Conservation (phyloP, 352 stramenopile genomes). For the Phytophthora litchii region DNA sequence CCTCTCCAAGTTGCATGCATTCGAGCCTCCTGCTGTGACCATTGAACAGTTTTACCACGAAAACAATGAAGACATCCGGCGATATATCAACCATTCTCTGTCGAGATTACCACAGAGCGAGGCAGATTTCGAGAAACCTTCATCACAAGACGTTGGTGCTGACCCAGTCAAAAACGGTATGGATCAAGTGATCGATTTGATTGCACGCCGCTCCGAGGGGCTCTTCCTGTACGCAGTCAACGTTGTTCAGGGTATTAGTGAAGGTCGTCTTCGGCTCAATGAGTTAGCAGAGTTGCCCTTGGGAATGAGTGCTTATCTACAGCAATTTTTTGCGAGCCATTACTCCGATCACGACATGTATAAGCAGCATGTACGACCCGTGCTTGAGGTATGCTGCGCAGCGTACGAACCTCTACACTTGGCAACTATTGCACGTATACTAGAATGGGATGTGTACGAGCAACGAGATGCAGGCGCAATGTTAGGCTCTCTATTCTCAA, state of each 20-base stretch:
- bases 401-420: slow-evolving; percentile 67
- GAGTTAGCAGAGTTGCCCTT: slow-evolving; percentile 63
- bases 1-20: slow-evolving; percentile 61
- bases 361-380: slow-evolving; percentile 60
- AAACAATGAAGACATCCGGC: slow-evolving; percentile 59
- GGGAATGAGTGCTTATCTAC: slow-evolving; percentile 69
- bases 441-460: slow-evolving; percentile 65
- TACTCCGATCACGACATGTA: slow-evolving; percentile 56
- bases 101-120: slow-evolving; percentile 27
- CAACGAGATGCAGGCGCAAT: slow-evolving; percentile 56
- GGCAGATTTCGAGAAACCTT: slow-evolving; percentile 11
- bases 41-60: slow-evolving; percentile 53
- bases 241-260: slow-evolving; percentile 67
- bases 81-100: slow-evolving; percentile 22
- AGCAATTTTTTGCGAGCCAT: slow-evolving; percentile 75
- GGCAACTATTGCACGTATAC: slow-evolving; percentile 47
- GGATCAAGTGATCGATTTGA: slow-evolving; percentile 49
- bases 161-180: slow-evolving; percentile 18
- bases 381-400: slow-evolving; percentile 73
- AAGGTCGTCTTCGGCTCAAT: slow-evolving; percentile 52
- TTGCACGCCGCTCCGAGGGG: slow-evolving; percentile 61
- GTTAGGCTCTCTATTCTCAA: slow-evolving; percentile 65
- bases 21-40: slow-evolving; percentile 43
- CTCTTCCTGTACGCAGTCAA: slow-evolving; percentile 81
- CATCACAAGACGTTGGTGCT: neutral